Evolutionary conservation across 2,329 filamentous ascomycete species (phyloP), one percentile per base, ranked within the genome.

Genomic region (Aspergillus flavus): DNA sequence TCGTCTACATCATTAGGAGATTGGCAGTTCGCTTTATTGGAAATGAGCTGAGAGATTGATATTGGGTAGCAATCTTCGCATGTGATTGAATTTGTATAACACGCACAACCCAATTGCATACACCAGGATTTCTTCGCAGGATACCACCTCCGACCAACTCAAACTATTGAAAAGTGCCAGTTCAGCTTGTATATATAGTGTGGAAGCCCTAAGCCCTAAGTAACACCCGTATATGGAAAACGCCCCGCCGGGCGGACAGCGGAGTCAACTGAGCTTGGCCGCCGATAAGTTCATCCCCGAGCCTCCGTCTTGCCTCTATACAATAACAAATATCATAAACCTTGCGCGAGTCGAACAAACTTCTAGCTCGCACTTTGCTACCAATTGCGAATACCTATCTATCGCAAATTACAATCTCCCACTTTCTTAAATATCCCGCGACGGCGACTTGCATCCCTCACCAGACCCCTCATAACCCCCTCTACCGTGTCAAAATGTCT

Each of bases 401-500:
- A 50, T 16, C 3, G 5, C 7, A 16, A 6, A 34, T n/a, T 34
- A 12, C 28, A 52, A n/a, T 41, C 16, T n/a, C 21, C 5, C 28
- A n/a, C 7, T 11, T 6, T 5, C 19, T 21, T 48, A 11, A 59
- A 21, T 46, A 23, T 32, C 19, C 53, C 23, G 34, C 21, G 23
- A 57, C 28, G 28, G 16, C 28, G 28, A 32, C 19, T 52, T 32
- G 2, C 16, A 52, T 12, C 26, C 19, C 41, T 32, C 58, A 57
- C 57, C 58, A 50, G 52, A 61, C 68, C 61, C 57, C 32, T 52
- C 48, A 52, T 52, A 52, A 11, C 5, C 61, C 46, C 41, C 57
- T 57, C 53, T 39, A 55, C 6, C 26, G 54, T 50, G 58, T 52
- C 71, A 86, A 72, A 58, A 97, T 98, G 94, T 92, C 94, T 60